Evolutionary conservation across 1,284 basidiomycete species (phyloP), one percentile per base, ranked within the genome.

Genomic region (Trametes sp.): DNA sequence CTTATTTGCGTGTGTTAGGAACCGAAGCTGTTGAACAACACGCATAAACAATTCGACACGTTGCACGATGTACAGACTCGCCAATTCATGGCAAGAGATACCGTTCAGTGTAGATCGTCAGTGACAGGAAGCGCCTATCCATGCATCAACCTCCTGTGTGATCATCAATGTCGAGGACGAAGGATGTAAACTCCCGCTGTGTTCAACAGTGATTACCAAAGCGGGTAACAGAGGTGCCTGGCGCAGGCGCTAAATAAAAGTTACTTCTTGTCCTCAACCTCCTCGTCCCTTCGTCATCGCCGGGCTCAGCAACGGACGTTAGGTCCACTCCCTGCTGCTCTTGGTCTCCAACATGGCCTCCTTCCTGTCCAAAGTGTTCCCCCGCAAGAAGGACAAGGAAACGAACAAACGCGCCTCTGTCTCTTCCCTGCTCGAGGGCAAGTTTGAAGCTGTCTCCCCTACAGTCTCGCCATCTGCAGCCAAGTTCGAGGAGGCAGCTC

Each of bases 341-440:
- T 26, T 21, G 23, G 45, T 33, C 41, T 23, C 14, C 70, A 70
- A 71, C 52, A 91, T 91, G 89, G 87, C 88, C 73, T 87, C 88
- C 66, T 89, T 92, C 79, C 77, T 92, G 70, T 86, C 87, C 76
- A 92, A 88, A 73, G 87, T 92, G 69, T 88, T 92, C 71, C 86
- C 87, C 77, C 85, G 89, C 76, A 90, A 86, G 78, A 90, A 85
- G 78, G 80, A 81, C 60, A 86, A 86, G 67, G 83, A 82, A 66
- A 80, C 83, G 66, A 63, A 67, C 66, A 75, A 78, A 64, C 77
- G 79, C 61, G 69, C 76, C 56, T 80, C 80, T 11, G 63, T 61
- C 78, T 59, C 78, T 31, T 82, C 86, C 16, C 76, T 90, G 59
- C 81, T 92, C 5, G 89, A 88, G 60, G 89, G 88, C 64, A 90